Percentiles rank a stretch among this genome's conserved stretches.
phyloP scores from a whole-genome alignment of 345 rosid species.

The Eucalyptus brandiana region DNA sequence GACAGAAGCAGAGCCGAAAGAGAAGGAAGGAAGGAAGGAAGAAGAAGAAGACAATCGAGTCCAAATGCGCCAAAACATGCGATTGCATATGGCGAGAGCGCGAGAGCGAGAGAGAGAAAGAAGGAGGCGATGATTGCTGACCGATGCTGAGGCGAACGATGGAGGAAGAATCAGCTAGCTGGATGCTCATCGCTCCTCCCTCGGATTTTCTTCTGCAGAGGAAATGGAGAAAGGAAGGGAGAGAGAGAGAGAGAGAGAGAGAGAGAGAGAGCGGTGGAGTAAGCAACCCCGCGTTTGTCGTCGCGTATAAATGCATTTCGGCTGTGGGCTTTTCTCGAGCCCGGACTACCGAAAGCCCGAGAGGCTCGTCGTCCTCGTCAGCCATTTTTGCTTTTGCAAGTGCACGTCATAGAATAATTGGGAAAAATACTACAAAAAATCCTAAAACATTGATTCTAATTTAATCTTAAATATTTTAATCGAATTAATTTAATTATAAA shows the following conservation, averaged over 20 bases:
- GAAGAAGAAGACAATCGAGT: neutral
- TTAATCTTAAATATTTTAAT: no score
- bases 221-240: neutral
- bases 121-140: neutral
- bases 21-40: neutral
- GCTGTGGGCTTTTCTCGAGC: neutral
- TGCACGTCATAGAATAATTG: neutral
- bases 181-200: neutral
- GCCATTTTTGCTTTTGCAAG: neutral
- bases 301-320: neutral
- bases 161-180: slow-evolving; percentile 15
- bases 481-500: no score
- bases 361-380: neutral
- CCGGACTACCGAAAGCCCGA: neutral
- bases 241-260: neutral
- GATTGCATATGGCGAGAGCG: neutral
- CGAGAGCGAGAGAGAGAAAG: neutral
- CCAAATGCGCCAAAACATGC: neutral
- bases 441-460: accelerated
- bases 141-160: slow-evolving; percentile 76
- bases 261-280: neutral
- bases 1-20: neutral
- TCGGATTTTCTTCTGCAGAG: neutral
- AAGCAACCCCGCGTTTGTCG: no score
- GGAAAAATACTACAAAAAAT: no score